phyloP scores from a whole-genome alignment of 306 rosid species.

The Lagenaria siceraria region DNA sequence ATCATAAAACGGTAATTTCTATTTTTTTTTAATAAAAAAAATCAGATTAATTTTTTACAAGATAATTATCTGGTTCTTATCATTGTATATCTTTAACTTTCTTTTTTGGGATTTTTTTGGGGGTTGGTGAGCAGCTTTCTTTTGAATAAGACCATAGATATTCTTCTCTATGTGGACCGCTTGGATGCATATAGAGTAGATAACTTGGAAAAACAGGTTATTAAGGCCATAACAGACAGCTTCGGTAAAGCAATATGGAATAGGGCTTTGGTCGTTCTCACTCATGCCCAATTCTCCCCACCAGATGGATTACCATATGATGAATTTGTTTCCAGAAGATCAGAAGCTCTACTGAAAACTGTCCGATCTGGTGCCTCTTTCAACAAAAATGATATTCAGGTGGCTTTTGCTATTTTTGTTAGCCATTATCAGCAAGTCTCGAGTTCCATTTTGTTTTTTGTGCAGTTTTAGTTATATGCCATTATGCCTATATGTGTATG shows the following conservation, averaged over 20 bases:
- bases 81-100: neutral
- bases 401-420: slow-evolving; percentile 10
- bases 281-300: slow-evolving; percentile 90
- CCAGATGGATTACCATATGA: slow-evolving; percentile 86
- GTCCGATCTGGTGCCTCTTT: slow-evolving; percentile 52
- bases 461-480: neutral
- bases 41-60: neutral
- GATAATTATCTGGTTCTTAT: neutral
- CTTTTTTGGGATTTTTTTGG: neutral
- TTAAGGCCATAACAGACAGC: slow-evolving; percentile 65
- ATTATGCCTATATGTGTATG: too few species aligned
- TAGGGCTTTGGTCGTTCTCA: slow-evolving; percentile 72
- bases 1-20: slow-evolving; percentile 51
- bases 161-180: slow-evolving; percentile 90
- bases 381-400: slow-evolving; percentile 46
- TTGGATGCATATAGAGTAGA: slow-evolving; percentile 92
- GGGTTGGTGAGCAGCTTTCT: slow-evolving; percentile 49
- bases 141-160: slow-evolving; percentile 85
- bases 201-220: slow-evolving; percentile 71
- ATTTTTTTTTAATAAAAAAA: neutral
- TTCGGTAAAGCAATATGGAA: slow-evolving; percentile 87
- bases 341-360: slow-evolving; percentile 60
- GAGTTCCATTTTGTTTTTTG: neutral
- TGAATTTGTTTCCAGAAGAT: slow-evolving; percentile 71
- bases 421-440: neutral